Base-by-base conservation (phyloP, 2,329 filamentous ascomycete genomes). In the Aspergillus pseudotamarii region DNA sequence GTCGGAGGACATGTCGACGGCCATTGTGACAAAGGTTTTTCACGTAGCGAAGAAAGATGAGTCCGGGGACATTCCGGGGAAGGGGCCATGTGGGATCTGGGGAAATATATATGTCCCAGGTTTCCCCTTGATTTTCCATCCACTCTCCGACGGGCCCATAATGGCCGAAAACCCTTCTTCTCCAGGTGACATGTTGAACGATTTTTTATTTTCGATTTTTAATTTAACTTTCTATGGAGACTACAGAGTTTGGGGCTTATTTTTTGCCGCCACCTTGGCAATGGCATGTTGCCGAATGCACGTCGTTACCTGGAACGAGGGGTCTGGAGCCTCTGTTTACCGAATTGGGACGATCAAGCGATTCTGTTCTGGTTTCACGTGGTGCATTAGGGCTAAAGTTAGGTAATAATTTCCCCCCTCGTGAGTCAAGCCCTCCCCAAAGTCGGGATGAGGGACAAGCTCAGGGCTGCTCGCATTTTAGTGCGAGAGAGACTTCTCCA, bases 1-100 rank as follows among this genome's bases (percentile, higher is more conserved):
- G 19, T 60, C 58, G 16, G 50, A 45, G 23, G 58, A 60, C 21
- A 6, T 57, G 43, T 57, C 55, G 16, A 38, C 55, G 21, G 36
- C 23, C 55, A 57, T 57, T 14, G 41, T 57, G 55, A 57, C 28
- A 57, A 57, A 19, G 36, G 6, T 2, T 28, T 26, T 57, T 57
- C 12, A 57, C 34, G 41, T 34, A 48, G 14, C 46, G 26, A 34
- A 48, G 30, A 21, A 58, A 14, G 32, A 23, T 34, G 26, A 46
- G 26, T 32, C 56, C 19, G 26, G 56, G 56, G 54, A 26, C 56
- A 58, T 58, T 48, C 56, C 38, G 56, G 56, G 56, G 56, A 46
- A 58, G 28, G 9, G n/a, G 21, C 28, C 41, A 5, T 58, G 56
- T 43, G 56, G 56, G 56, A 58, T 58, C 56, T 48, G 56, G 56